Evolutionary conservation across 345 rosid species (phyloP).

Genomic region (Rhodamnia argentea): DNA sequence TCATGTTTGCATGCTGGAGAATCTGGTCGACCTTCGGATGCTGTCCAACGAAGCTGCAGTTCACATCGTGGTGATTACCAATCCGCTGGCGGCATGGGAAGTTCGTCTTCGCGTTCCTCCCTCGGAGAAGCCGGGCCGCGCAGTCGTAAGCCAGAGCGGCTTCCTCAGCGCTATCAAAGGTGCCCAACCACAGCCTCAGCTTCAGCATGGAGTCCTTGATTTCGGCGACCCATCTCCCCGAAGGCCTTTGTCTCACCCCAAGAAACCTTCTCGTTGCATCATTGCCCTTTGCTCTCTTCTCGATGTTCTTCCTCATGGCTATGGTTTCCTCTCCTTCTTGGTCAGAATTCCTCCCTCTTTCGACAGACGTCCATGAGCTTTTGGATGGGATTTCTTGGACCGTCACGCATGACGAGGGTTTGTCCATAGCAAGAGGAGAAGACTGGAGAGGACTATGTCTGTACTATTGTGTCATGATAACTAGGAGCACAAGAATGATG

Average conservation of each 20-base stretch:
- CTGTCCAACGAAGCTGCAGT: neutral
- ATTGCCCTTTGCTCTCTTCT: conserved; percentile 4
- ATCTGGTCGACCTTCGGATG: conserved; percentile 20
- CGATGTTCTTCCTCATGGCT: neutral
- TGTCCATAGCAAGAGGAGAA: neutral
- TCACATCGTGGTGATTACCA: neutral
- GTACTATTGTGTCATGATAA: neutral
- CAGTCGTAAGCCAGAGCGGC: conserved; percentile 43
- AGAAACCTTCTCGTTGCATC: conserved; percentile 16
- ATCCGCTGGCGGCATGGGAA: conserved; percentile 4
- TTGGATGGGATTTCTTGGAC: neutral
- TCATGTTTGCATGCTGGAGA: conserved; percentile 23
- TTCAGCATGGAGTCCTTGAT: conserved; percentile 44
- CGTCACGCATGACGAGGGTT: neutral
- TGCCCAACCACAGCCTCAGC: conserved; percentile 51
- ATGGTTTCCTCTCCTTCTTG: neutral
- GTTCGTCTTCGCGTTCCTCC: conserved; percentile 40
- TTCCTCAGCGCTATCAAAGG: conserved; percentile 34
- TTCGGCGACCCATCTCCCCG: conserved; percentile 59
- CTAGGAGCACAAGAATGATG: neutral
- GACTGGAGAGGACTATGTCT: neutral
- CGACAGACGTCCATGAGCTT: neutral
- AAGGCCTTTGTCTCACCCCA: conserved; percentile 52
- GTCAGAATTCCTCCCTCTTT: neutral
- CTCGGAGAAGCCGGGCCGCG: conserved; percentile 37